Percentiles rank a stretch among this genome's conserved stretches.
Evolutionary conservation across 257 asterid genomes (phyloP).

Genomic region (Gentiana dahurica): DNA sequence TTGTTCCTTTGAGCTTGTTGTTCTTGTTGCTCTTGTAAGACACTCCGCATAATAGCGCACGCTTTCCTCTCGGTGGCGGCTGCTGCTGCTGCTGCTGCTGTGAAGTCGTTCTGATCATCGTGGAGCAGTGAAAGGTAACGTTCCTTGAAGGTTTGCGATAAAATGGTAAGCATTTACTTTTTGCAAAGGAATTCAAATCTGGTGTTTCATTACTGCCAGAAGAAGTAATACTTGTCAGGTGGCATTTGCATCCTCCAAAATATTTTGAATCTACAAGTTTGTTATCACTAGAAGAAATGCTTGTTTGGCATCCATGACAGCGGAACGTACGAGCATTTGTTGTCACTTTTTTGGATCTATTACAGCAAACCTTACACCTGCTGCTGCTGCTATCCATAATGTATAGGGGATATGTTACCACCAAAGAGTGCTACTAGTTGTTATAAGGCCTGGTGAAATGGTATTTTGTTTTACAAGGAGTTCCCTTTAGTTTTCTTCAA

Average conservation of each 20-base stretch:
- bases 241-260: constrained; percentile 5
- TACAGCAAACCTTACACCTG: constrained; percentile 11
- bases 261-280: constrained; percentile 6
- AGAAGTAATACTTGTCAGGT: neutral
- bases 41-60: constrained; percentile 54
- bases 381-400: neutral
- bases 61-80: constrained; percentile 29
- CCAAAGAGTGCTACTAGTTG: too few relatives aligned
- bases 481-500: too few relatives aligned
- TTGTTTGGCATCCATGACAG: constrained; percentile 14
- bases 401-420: too few relatives aligned
- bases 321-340: constrained; percentile 3
- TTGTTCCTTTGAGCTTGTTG: constrained; percentile 38
- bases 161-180: neutral
- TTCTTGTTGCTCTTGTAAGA: constrained; percentile 40
- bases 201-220: constrained; percentile 6
- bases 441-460: too few relatives aligned
- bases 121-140: neutral
- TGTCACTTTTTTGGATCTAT: neutral
- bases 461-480: too few relatives aligned
- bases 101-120: neutral
- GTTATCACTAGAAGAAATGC: constrained; percentile 6
- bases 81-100: too few relatives aligned
- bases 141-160: neutral
- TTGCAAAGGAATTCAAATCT: constrained; percentile 8